These are phyloP conservation scores for Candida berthetii DNA, from an alignment of 805 yeast species.

Conservation along the genomic window DNA sequence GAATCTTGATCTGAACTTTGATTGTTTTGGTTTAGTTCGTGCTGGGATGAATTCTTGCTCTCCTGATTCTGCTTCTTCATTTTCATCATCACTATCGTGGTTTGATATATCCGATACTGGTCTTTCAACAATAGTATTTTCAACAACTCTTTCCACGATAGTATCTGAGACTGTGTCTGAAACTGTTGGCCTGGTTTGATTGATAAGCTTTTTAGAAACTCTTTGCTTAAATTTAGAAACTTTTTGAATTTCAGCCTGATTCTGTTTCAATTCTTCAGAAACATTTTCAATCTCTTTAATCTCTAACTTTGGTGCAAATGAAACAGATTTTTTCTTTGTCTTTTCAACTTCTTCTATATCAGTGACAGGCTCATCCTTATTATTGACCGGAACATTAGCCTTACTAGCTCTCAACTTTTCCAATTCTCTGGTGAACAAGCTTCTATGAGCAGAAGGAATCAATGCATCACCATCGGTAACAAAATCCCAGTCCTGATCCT, in stretches of 20 bases:
- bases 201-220: too few species aligned
- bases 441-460: slow-evolving; percentile 15
- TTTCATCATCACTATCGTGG: too few species aligned
- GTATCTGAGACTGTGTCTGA: neutral
- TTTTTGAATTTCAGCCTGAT: slow-evolving; percentile 13
- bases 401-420: slow-evolving; percentile 12
- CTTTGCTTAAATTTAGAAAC: slow-evolving; percentile 16
- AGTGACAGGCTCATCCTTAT: slow-evolving; percentile 6
- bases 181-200: neutral
- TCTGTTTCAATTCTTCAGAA: slow-evolving; percentile 35
- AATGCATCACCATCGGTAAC: slow-evolving; percentile 4
- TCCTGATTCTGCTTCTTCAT: neutral
- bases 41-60: slow-evolving; percentile 1
- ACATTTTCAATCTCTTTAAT: slow-evolving; percentile 57
- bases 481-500: slow-evolving; percentile 15
- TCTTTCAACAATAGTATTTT: slow-evolving; percentile 8
- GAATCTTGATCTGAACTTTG: slow-evolving; percentile 20
- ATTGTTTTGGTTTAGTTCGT: neutral
- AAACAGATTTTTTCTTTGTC: slow-evolving; percentile 39
- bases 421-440: slow-evolving; percentile 14
- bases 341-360: slow-evolving; percentile 18
- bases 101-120: slow-evolving; percentile 1
- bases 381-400: slow-evolving; percentile 5
- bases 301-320: slow-evolving; percentile 45
- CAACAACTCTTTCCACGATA: neutral